phyloP scores from a whole-genome alignment of 2,329 filamentous ascomycete genomes.

The Ophiocordyceps australis region DNA sequence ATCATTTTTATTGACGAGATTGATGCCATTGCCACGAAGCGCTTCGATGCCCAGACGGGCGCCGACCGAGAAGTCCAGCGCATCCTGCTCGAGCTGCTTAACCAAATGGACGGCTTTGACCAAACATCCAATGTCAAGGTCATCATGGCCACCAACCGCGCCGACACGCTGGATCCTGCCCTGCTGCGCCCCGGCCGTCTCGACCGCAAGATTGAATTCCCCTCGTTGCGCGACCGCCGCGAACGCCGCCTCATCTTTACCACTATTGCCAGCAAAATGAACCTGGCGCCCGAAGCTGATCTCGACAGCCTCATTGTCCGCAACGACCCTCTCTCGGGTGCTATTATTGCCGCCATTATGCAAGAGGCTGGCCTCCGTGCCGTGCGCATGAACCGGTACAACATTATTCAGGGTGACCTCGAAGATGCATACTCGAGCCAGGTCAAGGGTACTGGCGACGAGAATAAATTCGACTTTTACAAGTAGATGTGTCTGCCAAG shows the following conservation, averaged over 20 bases:
- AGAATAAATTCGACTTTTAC: conserved; percentile 82
- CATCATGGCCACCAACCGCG: conserved; percentile 98
- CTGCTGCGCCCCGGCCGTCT: conserved; percentile 86
- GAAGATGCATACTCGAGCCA: conserved; percentile 96
- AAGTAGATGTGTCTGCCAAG: conserved; percentile 48
- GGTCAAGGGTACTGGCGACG: conserved; percentile 60
- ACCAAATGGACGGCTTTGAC: conserved; percentile 99
- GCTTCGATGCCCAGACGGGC: conserved; percentile 96
- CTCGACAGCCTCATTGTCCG: conserved; percentile 90
- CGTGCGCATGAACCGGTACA: conserved; percentile 95
- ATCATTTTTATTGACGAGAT: conserved; percentile 99
- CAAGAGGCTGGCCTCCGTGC: conserved; percentile 91
- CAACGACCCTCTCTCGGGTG: conserved; percentile 88
- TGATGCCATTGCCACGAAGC: conserved; percentile 96
- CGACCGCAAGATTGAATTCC: conserved; percentile 97
- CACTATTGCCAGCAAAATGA: conserved; percentile 97
- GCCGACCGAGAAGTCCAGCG: conserved; percentile 96
- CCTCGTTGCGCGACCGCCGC: conserved; percentile 79
- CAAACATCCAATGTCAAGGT: conserved; percentile 99
- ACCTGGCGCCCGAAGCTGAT: conserved; percentile 87
- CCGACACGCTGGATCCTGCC: conserved; percentile 90
- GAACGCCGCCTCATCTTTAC: conserved; percentile 93
- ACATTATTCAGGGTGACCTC: conserved; percentile 93
- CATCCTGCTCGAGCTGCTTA: conserved; percentile 90
- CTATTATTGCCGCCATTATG: conserved; percentile 97